Conservation (phyloP, 768 basidiomycete genomes). For the Boletus eberwhitei region DNA sequence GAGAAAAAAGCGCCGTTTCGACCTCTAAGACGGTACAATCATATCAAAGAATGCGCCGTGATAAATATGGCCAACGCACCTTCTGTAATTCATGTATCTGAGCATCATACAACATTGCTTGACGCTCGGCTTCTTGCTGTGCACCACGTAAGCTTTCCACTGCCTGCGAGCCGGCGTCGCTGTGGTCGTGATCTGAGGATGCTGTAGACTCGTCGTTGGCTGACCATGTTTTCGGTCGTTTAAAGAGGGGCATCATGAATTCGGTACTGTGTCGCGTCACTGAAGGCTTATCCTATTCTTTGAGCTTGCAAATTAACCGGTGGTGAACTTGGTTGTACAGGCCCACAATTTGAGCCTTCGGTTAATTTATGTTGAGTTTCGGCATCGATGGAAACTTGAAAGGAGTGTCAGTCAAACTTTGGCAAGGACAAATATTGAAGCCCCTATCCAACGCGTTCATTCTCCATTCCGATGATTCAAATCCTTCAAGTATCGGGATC, state of each 20-base stretch:
- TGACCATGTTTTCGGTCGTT: conserved; percentile 32
- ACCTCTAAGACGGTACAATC: conserved; percentile 7
- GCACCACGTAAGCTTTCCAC: conserved; percentile 5
- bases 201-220: conserved; percentile 9
- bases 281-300: background rate
- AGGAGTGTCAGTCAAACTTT: background rate
- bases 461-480: too few species aligned
- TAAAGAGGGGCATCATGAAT: conserved; percentile 32
- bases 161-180: background rate
- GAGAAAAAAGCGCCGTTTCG: conserved; percentile 18
- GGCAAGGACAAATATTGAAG: background rate
- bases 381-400: background rate
- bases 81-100: conserved; percentile 25
- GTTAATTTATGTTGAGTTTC: background rate
- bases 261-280: background rate
- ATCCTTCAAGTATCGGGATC: too few species aligned
- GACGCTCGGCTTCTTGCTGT: conserved; percentile 23
- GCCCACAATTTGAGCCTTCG: background rate
- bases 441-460: background rate
- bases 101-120: conserved; percentile 24
- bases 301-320: background rate
- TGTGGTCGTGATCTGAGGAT: conserved; percentile 12
- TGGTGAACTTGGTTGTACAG: background rate
- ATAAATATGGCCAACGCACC: conserved; percentile 5
- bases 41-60: background rate